Percentiles rank a stretch among this genome's conserved stretches.
Evolutionary conservation across 1,284 basidiomycete species (phyloP).

Genomic region (Fomitopsis palustris): DNA sequence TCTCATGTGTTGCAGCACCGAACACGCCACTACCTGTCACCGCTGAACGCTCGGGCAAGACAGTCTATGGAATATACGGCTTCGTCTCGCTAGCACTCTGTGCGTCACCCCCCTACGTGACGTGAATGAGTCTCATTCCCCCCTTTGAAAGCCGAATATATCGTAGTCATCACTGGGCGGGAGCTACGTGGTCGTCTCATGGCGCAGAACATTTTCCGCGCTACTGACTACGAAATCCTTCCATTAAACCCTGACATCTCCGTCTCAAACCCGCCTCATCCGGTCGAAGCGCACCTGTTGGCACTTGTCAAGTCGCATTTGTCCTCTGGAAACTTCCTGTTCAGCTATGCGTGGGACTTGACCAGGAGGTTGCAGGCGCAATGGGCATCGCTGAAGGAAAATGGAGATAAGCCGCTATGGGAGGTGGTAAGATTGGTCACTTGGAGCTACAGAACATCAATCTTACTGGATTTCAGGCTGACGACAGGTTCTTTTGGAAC

Average conservation of each 20-base stretch:
- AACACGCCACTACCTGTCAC: conserved; percentile 49
- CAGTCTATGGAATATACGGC: conserved; percentile 83
- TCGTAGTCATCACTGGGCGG: conserved; percentile 86
- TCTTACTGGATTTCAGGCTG: conserved; percentile 51
- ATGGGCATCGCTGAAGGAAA: conserved; percentile 50
- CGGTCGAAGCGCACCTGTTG: conserved; percentile 86
- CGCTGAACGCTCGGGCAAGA: conserved; percentile 56
- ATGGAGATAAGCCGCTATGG: conserved; percentile 62
- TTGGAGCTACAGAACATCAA: conserved; percentile 4
- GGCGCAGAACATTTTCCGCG: conserved; percentile 84
- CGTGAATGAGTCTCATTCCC: not conserved
- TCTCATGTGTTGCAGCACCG: conserved; percentile 39
- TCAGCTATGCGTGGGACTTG: conserved; percentile 91
- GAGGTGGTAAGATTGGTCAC: conserved; percentile 50
- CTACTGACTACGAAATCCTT: conserved; percentile 90
- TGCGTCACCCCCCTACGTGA: conserved; percentile 37
- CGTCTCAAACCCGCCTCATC: conserved; percentile 67
- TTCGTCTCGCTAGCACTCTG: conserved; percentile 84
- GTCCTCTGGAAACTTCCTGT: conserved; percentile 78
- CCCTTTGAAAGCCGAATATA: conserved; percentile 78
- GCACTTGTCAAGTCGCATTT: conserved; percentile 87
- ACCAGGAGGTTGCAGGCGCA: conserved; percentile 89
- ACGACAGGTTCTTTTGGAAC: conserved; percentile 99
- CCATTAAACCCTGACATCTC: conserved; percentile 75
- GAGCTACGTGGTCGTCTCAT: conserved; percentile 79